Conservation (phyloP, 129 eudicot species). For the Cynara cardunculus region DNA sequence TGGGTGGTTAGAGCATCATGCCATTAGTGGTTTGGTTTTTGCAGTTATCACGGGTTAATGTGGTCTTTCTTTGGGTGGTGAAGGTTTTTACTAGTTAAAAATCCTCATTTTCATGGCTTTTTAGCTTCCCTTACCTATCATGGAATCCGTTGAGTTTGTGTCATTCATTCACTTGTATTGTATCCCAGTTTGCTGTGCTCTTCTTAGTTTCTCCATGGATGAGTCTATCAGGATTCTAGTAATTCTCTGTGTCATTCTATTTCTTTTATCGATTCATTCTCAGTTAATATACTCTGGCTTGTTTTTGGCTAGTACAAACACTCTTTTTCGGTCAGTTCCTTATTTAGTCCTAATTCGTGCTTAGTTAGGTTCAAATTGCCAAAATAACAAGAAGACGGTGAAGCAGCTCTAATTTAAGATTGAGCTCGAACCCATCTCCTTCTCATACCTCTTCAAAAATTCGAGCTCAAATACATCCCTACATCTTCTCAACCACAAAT, state of each 20-base stretch:
- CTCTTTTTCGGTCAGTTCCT: not conserved
- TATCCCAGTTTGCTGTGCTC: not conserved
- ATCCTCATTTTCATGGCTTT: not conserved
- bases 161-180: not conserved
- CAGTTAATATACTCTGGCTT: not conserved
- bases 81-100: not conserved
- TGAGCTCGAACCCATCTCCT: not conserved
- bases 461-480: not conserved
- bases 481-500: conserved; percentile 3
- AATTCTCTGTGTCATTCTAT: not conserved
- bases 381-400: not conserved
- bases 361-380: not conserved
- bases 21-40: not conserved
- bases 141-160: not conserved
- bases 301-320: not conserved
- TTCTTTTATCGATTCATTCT: not conserved
- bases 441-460: not conserved
- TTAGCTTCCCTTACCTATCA: not conserved
- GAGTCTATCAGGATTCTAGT: not conserved
- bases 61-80: not conserved
- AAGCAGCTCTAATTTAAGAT: not conserved
- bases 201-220: not conserved
- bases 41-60: not conserved
- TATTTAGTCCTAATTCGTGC: conserved; percentile 1
- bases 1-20: not conserved